phyloP scores from a whole-genome alignment of 495 filamentous ascomycete genomes.

The Xylona heveae region DNA sequence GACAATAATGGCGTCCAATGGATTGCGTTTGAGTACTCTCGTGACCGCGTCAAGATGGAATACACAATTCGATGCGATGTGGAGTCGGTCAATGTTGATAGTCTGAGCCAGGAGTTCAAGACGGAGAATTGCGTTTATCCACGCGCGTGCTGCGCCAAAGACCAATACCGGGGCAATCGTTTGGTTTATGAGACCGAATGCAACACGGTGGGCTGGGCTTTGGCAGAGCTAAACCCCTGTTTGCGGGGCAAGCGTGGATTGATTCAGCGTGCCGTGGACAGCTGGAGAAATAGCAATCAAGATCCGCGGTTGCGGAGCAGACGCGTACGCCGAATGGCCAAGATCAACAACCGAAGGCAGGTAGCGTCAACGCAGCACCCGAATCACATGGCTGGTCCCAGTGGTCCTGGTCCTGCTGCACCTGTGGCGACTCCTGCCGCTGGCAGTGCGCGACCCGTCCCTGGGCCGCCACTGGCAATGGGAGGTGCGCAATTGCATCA shows the following conservation, averaged over 20 bases:
- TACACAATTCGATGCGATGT: constrained; percentile 98
- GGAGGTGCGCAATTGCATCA: constrained; percentile 46
- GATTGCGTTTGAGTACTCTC: constrained; percentile 97
- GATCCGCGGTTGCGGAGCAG: constrained; percentile 77
- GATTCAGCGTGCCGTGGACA: constrained; percentile 93
- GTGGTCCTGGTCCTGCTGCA: constrained; percentile 27
- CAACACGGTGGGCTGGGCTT: constrained; percentile 92
- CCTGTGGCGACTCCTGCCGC: constrained; percentile 29
- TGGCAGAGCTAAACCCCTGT: constrained; percentile 79
- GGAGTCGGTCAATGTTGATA: constrained; percentile 83
- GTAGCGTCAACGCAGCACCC: constrained; percentile 22
- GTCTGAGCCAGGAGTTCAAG: constrained; percentile 72
- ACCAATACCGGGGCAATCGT: constrained; percentile 87
- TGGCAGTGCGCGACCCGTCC: constrained; percentile 8
- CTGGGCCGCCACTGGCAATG: constrained; percentile 24
- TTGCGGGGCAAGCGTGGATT: constrained; percentile 83
- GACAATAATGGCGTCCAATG: constrained; percentile 95
- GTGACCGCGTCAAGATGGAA: constrained; percentile 97
- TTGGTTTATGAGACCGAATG: constrained; percentile 95
- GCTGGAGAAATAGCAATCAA: constrained; percentile 97
- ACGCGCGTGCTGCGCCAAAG: constrained; percentile 81
- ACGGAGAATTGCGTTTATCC: constrained; percentile 97
- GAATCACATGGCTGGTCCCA: constrained; percentile 27
- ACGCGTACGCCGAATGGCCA: constrained; percentile 83
- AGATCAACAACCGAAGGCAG: constrained; percentile 70